Conservation (phyloP, 179 eudicot genomes). For the Corrigiola litoralis region DNA sequence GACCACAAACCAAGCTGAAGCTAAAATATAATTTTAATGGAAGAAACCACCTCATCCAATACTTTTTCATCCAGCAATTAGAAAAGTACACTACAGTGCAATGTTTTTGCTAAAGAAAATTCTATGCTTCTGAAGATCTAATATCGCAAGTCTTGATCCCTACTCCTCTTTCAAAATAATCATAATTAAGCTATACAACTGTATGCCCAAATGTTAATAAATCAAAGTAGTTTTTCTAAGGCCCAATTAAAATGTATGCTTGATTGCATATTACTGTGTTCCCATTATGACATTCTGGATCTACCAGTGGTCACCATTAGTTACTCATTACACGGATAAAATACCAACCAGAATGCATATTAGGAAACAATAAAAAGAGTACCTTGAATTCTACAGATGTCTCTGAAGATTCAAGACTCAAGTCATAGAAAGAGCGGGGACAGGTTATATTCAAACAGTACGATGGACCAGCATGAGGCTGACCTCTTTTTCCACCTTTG, state of each 20-base stretch:
- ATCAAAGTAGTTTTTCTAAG: no score
- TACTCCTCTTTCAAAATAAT: neutral
- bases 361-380: constrained; percentile 13
- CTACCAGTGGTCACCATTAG: neutral
- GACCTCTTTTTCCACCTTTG: constrained; percentile 43
- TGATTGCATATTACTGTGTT: no score
- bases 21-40: neutral
- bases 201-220: no score
- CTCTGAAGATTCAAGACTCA: constrained; percentile 60
- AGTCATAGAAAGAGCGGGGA: constrained; percentile 60
- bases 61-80: neutral
- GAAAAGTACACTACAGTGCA: neutral
- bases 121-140: neutral
- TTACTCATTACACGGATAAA: neutral
- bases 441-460: constrained; percentile 76
- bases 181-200: no score
- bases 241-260: no score
- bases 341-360: neutral
- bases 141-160: neutral
- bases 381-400: constrained; percentile 89
- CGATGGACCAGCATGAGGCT: constrained; percentile 39
- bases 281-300: no score
- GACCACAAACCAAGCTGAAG: neutral
- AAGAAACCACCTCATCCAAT: neutral
- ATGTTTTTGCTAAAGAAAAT: neutral